phyloP scores from a whole-genome alignment of 345 rosid genomes.

The Salix udensis region DNA sequence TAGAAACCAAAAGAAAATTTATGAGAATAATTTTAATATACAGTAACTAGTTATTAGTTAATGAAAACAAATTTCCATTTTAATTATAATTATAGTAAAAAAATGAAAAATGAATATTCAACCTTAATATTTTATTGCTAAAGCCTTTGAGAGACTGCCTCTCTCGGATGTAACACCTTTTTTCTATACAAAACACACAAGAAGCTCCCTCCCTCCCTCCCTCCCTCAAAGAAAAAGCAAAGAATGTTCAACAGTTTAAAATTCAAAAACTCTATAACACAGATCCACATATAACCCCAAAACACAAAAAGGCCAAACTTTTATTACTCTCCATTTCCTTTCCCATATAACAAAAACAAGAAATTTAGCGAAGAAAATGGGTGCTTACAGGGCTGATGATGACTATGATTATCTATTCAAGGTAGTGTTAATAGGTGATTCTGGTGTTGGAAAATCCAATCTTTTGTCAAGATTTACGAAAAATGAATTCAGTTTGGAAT shows the following conservation, averaged over 20 bases:
- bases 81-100: too few relatives aligned
- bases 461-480: slow-evolving; percentile 25
- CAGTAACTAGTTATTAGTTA: too few relatives aligned
- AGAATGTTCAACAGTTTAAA: slow-evolving; percentile 5
- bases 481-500: slow-evolving; percentile 28
- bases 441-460: slow-evolving; percentile 31
- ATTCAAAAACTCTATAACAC: neutral
- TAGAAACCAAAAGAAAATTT: too few relatives aligned
- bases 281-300: neutral
- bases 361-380: slow-evolving; percentile 1
- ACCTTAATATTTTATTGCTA: neutral
- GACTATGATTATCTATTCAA: slow-evolving; percentile 28
- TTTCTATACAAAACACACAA: neutral
- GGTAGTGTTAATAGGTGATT: slow-evolving; percentile 25
- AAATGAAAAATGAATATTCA: neutral
- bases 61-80: too few relatives aligned
- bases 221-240: neutral
- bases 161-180: neutral
- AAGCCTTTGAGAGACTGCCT: neutral
- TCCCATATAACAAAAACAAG: neutral
- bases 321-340: neutral
- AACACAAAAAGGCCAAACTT: neutral
- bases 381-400: slow-evolving; percentile 26
- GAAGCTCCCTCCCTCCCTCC: slow-evolving; percentile 1
- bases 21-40: too few relatives aligned